A percentile compares a stretch with the other conserved stretches of the same genome.
phyloP scores from a whole-genome alignment of 768 basidiomycete species.

The Collybia sordida region DNA sequence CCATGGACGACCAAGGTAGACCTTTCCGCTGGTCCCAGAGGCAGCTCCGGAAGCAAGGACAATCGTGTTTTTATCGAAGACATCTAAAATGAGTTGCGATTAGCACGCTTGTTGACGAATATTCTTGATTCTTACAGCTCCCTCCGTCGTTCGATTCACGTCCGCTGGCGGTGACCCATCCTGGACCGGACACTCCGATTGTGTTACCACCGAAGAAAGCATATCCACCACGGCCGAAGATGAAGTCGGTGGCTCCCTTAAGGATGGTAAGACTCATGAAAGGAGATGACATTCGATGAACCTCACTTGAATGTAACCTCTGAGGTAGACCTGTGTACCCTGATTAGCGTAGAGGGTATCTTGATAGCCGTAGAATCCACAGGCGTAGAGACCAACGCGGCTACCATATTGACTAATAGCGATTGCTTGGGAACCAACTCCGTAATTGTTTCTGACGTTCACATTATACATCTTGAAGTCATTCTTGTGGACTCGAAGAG shows the following conservation, averaged over 20 bases:
- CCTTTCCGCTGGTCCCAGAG: slow-evolving; percentile 31
- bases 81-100: neutral
- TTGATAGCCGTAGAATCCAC: slow-evolving; percentile 46
- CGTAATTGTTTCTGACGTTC: slow-evolving; percentile 47
- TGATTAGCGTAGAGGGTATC: slow-evolving; percentile 45
- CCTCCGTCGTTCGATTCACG: slow-evolving; percentile 41
- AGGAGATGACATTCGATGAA: neutral
- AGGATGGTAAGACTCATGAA: neutral
- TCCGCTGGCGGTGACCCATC: slow-evolving; percentile 50
- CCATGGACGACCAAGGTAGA: slow-evolving; percentile 52
- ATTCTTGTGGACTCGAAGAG: slow-evolving; percentile 46
- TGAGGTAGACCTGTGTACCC: slow-evolving; percentile 49
- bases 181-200: slow-evolving; percentile 41
- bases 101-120: no score
- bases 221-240: slow-evolving; percentile 43
- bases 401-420: slow-evolving; percentile 51
- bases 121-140: slow-evolving; percentile 35
- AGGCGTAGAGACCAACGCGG: slow-evolving; percentile 43
- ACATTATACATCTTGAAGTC: slow-evolving; percentile 51
- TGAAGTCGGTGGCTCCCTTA: slow-evolving; percentile 50
- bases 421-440: slow-evolving; percentile 44
- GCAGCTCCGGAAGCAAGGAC: slow-evolving; percentile 26
- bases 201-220: slow-evolving; percentile 52
- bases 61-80: slow-evolving; percentile 7
- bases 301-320: slow-evolving; percentile 45